phyloP scores from a whole-genome alignment of 352 stramenopile species.

The Globisporangium megalacanthum region DNA sequence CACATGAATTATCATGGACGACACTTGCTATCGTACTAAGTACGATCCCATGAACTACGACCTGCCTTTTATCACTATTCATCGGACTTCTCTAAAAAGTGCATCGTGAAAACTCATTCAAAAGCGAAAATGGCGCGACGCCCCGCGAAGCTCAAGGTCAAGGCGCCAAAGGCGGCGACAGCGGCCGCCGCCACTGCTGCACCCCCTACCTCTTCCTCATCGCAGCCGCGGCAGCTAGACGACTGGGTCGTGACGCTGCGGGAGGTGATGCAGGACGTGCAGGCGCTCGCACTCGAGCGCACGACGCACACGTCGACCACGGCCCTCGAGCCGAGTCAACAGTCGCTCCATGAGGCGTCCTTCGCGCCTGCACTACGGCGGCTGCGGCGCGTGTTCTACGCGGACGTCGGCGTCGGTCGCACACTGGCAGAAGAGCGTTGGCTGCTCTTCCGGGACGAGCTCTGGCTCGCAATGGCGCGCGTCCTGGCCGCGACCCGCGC shows the following conservation, averaged over 20 bases:
- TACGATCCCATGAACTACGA: too few relatives aligned
- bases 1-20: too few relatives aligned
- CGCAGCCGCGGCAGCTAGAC: conserved; percentile 14
- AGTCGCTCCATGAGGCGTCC: conserved; percentile 13
- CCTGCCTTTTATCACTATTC: too few relatives aligned
- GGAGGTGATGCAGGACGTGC: conserved; percentile 62
- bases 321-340: conserved; percentile 15
- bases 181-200: not conserved
- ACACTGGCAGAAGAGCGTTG: conserved; percentile 48
- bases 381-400: conserved; percentile 37
- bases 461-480: conserved; percentile 46
- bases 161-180: not conserved
- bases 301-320: conserved; percentile 18
- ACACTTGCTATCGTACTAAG: too few relatives aligned
- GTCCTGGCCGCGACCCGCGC: conserved; percentile 42
- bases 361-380: conserved; percentile 46
- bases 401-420: conserved; percentile 38
- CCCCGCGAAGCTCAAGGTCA: not conserved
- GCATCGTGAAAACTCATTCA: too few relatives aligned
- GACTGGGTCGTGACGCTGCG: conserved; percentile 55
- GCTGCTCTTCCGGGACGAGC: conserved; percentile 53
- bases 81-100: too few relatives aligned
- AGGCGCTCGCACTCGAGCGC: conserved; percentile 53
- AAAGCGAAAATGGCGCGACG: not conserved
- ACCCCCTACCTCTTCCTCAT: not conserved